These are phyloP conservation scores for Phanerodontia chrysosporium DNA, from an alignment of 768 basidiomycete species.

Conservation along the genomic window DNA sequence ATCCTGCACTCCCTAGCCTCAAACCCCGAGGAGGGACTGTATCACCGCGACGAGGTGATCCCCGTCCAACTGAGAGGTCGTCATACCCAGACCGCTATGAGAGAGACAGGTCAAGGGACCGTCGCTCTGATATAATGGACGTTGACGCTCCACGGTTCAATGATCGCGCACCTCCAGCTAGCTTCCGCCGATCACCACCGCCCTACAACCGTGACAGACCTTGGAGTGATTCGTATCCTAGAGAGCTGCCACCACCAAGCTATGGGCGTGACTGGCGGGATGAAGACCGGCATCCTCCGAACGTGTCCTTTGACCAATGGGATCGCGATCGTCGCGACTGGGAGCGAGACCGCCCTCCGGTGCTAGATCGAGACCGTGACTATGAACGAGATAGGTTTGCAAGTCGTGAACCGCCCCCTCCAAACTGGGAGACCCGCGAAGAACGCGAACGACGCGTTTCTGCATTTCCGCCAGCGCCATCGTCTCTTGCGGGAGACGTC, in stretches of 20 bases:
- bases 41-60: constrained; percentile 19
- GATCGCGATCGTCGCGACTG: constrained; percentile 18
- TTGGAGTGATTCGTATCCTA: constrained; percentile 20
- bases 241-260: constrained; percentile 10
- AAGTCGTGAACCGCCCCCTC: constrained; percentile 18
- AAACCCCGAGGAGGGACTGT: constrained; percentile 16
- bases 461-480: constrained; percentile 11
- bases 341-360: constrained; percentile 18
- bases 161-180: constrained; percentile 14
- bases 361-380: constrained; percentile 14
- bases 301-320: constrained; percentile 18
- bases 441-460: constrained; percentile 25
- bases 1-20: constrained; percentile 12
- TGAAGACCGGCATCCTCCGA: constrained; percentile 10
- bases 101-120: constrained; percentile 15
- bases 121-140: constrained; percentile 21
- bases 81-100: constrained; percentile 20
- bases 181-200: constrained; percentile 20
- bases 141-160: constrained; percentile 16
- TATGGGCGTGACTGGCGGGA: constrained; percentile 20
- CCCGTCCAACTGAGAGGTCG: constrained; percentile 16
- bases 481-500: background rate
- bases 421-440: constrained; percentile 26
- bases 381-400: constrained; percentile 14
- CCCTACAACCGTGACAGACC: constrained; percentile 12